Percentiles rank a stretch among this genome's conserved stretches.
Evolutionary conservation across 768 basidiomycete genomes (phyloP).

Genomic region (Tulasnella calospora): DNA sequence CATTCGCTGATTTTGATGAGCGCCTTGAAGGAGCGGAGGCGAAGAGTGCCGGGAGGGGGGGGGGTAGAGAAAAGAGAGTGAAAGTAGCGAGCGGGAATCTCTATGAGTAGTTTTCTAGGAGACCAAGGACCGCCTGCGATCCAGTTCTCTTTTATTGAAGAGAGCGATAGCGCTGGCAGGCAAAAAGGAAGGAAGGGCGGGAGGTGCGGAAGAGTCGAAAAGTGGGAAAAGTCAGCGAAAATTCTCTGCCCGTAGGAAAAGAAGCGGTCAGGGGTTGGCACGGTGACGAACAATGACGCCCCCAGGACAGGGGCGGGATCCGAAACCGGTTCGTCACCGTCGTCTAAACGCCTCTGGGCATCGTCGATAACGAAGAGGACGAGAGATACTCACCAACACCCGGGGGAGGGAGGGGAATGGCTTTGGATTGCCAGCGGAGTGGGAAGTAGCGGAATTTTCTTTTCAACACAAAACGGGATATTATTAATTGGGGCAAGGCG

Average conservation of each 20-base stretch:
- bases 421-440: neutral
- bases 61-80: neutral
- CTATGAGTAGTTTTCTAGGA: neutral
- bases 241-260: neutral
- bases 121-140: conserved; percentile 15
- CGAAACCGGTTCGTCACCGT: neutral
- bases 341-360: neutral
- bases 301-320: neutral
- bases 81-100: conserved; percentile 17
- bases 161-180: neutral
- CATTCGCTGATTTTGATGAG: neutral
- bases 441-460: neutral
- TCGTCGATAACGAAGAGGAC: neutral
- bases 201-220: conserved; percentile 13
- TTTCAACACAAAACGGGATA: neutral
- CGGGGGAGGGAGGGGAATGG: neutral
- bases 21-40: neutral
- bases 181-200: neutral
- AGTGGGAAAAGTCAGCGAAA: conserved; percentile 12
- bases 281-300: conserved; percentile 13
- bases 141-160: conserved; percentile 9
- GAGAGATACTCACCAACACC: neutral
- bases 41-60: neutral
- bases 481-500: neutral
- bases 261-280: neutral